Conservation (phyloP, 169 alveolate genomes). For the Condylostoma magnum region DNA sequence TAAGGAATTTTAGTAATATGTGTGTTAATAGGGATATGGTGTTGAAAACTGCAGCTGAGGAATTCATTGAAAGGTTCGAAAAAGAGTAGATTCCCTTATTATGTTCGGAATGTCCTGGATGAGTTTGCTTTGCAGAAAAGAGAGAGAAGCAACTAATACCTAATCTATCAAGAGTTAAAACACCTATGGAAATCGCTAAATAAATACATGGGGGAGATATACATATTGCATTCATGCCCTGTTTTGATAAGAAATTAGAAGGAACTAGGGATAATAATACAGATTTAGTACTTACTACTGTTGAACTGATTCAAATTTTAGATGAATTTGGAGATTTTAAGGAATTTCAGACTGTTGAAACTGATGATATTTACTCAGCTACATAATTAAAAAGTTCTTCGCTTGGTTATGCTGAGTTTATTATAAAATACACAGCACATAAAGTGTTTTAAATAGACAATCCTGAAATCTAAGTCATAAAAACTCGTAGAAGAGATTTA, state of each 20-base stretch:
- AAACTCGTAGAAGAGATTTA: slow-evolving; percentile 39
- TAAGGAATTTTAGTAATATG: slow-evolving; percentile 20
- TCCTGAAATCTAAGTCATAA: slow-evolving; percentile 38
- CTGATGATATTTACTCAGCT: neutral
- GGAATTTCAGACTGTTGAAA: neutral
- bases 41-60: slow-evolving; percentile 4
- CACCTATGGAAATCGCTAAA: slow-evolving; percentile 49
- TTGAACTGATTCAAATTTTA: slow-evolving; percentile 61
- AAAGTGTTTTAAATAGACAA: slow-evolving; percentile 44
- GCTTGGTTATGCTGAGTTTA: slow-evolving; percentile 60
- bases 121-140: slow-evolving; percentile 77
- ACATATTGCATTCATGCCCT: slow-evolving; percentile 69
- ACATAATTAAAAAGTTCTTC: slow-evolving; percentile 36
- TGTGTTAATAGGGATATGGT: slow-evolving; percentile 17
- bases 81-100: slow-evolving; percentile 35
- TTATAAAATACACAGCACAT: slow-evolving; percentile 46
- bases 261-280: slow-evolving; percentile 63
- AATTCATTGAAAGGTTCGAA: neutral
- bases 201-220: slow-evolving; percentile 31
- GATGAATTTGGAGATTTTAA: slow-evolving; percentile 6
- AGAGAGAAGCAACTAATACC: slow-evolving; percentile 56
- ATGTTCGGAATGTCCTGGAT: slow-evolving; percentile 78
- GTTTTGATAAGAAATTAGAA: slow-evolving; percentile 79
- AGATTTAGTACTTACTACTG: slow-evolving; percentile 72
- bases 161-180: slow-evolving; percentile 58